phyloP scores from a whole-genome alignment of 805 yeast species.

The Metschnikowia colocasiae region DNA sequence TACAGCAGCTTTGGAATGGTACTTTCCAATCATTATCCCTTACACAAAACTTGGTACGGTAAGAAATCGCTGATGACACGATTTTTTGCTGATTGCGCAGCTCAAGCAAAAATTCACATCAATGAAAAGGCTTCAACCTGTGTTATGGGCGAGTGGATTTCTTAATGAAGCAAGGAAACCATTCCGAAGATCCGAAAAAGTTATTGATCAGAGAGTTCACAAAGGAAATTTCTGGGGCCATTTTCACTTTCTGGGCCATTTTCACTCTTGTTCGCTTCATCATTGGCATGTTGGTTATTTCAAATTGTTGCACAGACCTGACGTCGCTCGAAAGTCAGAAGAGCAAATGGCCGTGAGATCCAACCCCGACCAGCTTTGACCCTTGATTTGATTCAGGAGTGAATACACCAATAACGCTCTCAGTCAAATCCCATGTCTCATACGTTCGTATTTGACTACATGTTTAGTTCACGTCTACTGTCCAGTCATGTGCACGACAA shows the following conservation, averaged over 20 bases:
- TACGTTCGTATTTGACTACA: too few relatives aligned
- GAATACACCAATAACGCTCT: constrained; percentile 85
- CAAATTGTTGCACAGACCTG: constrained; percentile 93
- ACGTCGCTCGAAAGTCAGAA: constrained; percentile 78
- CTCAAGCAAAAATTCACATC: constrained; percentile 76
- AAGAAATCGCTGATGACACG: constrained; percentile 87
- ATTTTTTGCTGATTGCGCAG: constrained; percentile 90
- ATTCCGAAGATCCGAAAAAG: constrained; percentile 50
- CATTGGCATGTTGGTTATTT: constrained; percentile 97
- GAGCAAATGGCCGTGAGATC: constrained; percentile 84
- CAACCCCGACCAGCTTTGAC: constrained; percentile 61
- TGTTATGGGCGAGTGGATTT: constrained; percentile 95
- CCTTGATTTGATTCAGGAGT: constrained; percentile 73
- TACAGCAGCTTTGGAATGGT: constrained; percentile 97
- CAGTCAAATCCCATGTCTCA: too few relatives aligned
- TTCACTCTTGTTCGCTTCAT: constrained; percentile 91
- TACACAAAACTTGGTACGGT: constrained; percentile 99
- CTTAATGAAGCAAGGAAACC: constrained; percentile 69
- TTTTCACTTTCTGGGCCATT: constrained; percentile 97
- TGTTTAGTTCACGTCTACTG: too few relatives aligned
- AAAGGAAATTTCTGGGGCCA: constrained; percentile 90
- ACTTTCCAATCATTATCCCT: constrained; percentile 95
- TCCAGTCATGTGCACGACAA: too few relatives aligned
- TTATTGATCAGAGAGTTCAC: constrained; percentile 75
- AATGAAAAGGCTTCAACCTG: constrained; percentile 70